Base-by-base conservation (phyloP, 2,329 filamentous ascomycete species). In the Pseudopithomyces chartarum region DNA sequence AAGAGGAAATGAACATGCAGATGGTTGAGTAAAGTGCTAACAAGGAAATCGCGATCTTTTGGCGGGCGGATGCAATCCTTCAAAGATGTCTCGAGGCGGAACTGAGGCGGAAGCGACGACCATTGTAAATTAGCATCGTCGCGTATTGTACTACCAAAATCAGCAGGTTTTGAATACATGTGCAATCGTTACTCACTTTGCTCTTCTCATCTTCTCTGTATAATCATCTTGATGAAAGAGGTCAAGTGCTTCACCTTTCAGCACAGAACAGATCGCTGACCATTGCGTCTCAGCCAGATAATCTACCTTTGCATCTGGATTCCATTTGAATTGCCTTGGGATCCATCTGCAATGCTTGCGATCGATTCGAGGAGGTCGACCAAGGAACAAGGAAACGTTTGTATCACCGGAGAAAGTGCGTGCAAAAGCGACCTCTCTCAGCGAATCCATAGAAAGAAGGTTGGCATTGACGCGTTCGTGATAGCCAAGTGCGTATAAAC, bases 361-460 rank as follows among this genome's bases (percentile, higher is more conserved):
- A 34, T 44, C 40, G 22, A 52, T 52, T 32, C 80, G 72, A 2
- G 80, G 79, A 3, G 81, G 81, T 2, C 81, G 74, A 3, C 81
- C 81, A n/a, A 82, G 74, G 51, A 83, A 83, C 1, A 81, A 78
- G 1, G 80, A 76, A 7, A 82, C 65, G 39, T 76, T 78, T 54
- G 82, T 83, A 54, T 83, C 81, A 4, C 75, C 76, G 6, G 77
- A 77, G 52, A 81, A 83, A 6, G 74, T 73, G 1, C 75, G 70
- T 5, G 76, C 76, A 56, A 82, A 81, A 6, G 74, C 75, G 2
- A 68, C 66, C 53, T 72, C 70, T 22, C 79, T 70, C 51, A 81
- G 70, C 44, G 80, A 71, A 0, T 63, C 66, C 1, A 82, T 64
- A n/a, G 80, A 81, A 1, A 65, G 59, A 0, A 68, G 59, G 7